phyloP scores from a whole-genome alignment of 495 filamentous ascomycete species.

The Aspergillus olivimuriae region DNA sequence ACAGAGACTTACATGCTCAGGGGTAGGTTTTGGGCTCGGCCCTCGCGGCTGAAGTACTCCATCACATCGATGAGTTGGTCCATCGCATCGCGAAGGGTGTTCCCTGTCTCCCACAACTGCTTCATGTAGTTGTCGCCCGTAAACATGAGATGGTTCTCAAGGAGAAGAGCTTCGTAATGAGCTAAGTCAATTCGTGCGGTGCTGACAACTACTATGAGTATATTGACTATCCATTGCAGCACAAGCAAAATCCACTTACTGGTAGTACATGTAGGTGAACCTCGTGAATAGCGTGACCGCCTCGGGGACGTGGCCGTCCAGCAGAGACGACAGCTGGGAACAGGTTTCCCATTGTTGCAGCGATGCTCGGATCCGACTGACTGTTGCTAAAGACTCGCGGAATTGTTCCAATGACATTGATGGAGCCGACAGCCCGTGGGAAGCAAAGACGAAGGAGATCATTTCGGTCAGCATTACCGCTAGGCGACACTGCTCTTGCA shows the following conservation, averaged over 20 bases:
- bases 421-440: constrained; percentile 9
- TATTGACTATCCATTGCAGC: not conserved
- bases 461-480: constrained; percentile 42
- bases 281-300: constrained; percentile 35
- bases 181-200: constrained; percentile 23
- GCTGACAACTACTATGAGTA: constrained; percentile 6
- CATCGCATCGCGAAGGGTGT: constrained; percentile 18
- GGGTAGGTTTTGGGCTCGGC: constrained; percentile 19
- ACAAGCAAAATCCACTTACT: constrained; percentile 23
- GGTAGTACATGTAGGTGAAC: constrained; percentile 46
- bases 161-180: constrained; percentile 20
- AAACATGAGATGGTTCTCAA: constrained; percentile 19
- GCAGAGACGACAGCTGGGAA: constrained; percentile 5
- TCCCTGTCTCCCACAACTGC: constrained; percentile 11
- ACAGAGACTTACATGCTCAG: constrained; percentile 24
- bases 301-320: constrained; percentile 14
- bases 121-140: constrained; percentile 10
- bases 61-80: constrained; percentile 17
- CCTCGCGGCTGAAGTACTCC: constrained; percentile 26
- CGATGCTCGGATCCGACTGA: constrained; percentile 13
- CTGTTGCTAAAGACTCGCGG: constrained; percentile 4
- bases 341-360: constrained; percentile 19
- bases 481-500: constrained; percentile 40
- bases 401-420: constrained; percentile 12
- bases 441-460: constrained; percentile 34